Evolutionary conservation across 2,329 filamentous ascomycete genomes (phyloP).

Genomic region (Diaporthe caulivora): DNA sequence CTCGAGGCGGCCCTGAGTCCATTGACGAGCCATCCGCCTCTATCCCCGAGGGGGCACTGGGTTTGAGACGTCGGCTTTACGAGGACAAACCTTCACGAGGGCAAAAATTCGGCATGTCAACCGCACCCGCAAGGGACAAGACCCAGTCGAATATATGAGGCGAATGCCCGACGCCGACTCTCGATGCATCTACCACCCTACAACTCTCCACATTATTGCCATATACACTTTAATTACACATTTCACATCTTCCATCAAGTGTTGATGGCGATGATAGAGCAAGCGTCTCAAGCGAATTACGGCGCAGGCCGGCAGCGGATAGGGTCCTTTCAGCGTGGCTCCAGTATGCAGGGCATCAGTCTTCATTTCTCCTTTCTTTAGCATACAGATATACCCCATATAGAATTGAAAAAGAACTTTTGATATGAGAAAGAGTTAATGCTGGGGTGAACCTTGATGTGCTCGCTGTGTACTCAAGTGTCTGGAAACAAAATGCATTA

Average conservation of each 20-base stretch:
- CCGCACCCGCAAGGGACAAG: too few species aligned
- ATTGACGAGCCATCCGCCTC: slow-evolving; percentile 32
- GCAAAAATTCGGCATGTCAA: too few species aligned
- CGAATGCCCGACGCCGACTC: background rate
- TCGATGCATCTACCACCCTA: background rate
- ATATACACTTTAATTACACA: slow-evolving; percentile 6
- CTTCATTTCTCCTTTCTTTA: background rate
- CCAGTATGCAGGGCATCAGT: background rate
- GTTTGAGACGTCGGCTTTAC: background rate
- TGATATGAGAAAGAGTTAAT: background rate
- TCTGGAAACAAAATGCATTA: too few species aligned
- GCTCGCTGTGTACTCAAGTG: too few species aligned
- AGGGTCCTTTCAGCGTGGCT: background rate
- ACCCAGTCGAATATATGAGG: too few species aligned
- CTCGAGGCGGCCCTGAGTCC: slow-evolving; percentile 26
- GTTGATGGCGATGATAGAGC: background rate
- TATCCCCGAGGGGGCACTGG: slow-evolving; percentile 28
- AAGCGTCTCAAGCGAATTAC: background rate
- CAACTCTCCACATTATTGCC: background rate
- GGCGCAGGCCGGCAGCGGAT: background rate
- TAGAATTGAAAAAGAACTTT: background rate
- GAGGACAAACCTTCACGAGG: too few species aligned
- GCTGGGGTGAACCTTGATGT: background rate
- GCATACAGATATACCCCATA: slow-evolving; percentile 23
- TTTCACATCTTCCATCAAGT: background rate